These are phyloP conservation scores for Cryphonectria naterciae DNA, from an alignment of 2,329 filamentous ascomycete genomes.

Conservation along the genomic window DNA sequence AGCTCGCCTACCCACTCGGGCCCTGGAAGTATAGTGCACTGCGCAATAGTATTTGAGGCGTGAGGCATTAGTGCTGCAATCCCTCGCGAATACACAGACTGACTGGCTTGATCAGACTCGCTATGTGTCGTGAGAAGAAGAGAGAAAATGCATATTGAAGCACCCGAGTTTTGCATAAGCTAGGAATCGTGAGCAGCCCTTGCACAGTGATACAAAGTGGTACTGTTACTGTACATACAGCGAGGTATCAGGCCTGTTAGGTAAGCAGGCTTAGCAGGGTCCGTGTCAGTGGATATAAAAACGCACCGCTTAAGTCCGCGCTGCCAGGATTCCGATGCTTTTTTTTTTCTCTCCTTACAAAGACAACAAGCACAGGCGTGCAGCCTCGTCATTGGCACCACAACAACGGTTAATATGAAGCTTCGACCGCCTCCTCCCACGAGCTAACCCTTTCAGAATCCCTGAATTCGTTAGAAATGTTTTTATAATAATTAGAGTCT, in stretches of 20 bases:
- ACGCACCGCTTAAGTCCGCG: background rate
- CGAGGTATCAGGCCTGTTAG: slow-evolving; percentile 13
- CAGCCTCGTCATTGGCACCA: background rate
- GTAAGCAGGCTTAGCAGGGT: slow-evolving; percentile 20
- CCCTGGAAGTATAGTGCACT: no score
- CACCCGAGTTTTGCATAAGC: no score
- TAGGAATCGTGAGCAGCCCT: no score
- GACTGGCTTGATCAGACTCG: background rate
- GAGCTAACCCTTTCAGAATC: no score
- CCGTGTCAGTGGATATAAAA: slow-evolving; percentile 2
- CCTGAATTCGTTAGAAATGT: background rate
- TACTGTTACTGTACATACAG: no score
- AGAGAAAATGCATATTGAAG: no score
- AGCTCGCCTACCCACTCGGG: no score
- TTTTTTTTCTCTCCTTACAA: background rate
- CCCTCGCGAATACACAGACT: background rate
- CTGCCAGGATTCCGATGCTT: background rate
- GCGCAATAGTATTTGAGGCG: no score
- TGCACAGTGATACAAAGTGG: no score
- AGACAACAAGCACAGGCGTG: background rate
- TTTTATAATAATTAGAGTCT: background rate
- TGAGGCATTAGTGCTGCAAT: no score
- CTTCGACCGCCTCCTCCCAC: no score
- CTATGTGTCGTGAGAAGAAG: background rate
- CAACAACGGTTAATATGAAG: background rate